Evolutionary conservation across 2,329 filamentous ascomycete genomes (phyloP).

Genomic region (Ophiocordyceps camponoti-floridani): DNA sequence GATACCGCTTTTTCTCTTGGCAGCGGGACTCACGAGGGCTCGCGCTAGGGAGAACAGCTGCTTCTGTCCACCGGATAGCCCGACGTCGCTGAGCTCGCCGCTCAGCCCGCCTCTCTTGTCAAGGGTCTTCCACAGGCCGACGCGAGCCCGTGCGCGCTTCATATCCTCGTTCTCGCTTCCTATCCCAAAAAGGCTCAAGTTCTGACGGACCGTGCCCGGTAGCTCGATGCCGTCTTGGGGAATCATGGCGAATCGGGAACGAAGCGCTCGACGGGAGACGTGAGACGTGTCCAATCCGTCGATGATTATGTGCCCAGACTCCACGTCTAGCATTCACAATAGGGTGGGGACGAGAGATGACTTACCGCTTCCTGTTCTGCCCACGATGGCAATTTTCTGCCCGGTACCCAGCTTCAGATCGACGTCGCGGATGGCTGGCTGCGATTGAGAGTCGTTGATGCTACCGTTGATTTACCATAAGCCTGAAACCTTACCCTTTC

Average conservation of each 20-base stretch:
- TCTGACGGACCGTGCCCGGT: constrained; percentile 24
- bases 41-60: constrained; percentile 30
- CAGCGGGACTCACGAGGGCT: constrained; percentile 16
- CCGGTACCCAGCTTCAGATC: constrained; percentile 13
- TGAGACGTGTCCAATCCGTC: constrained; percentile 22
- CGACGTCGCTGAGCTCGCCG: constrained; percentile 11
- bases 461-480: background rate
- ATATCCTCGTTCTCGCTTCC: constrained; percentile 24
- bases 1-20: constrained; percentile 13
- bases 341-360: constrained; percentile 24
- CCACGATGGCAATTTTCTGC: constrained; percentile 23
- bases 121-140: constrained; percentile 24
- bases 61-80: constrained; percentile 26
- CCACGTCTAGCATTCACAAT: constrained; percentile 27
- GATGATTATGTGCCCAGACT: constrained; percentile 22
- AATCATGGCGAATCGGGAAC: constrained; percentile 19
- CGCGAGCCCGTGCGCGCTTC: constrained; percentile 22
- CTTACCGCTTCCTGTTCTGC: constrained; percentile 22
- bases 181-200: constrained; percentile 17
- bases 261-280: constrained; percentile 10
- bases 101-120: constrained; percentile 18
- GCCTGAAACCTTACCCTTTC: background rate
- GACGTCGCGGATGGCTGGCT: constrained; percentile 9
- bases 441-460: background rate
- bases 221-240: constrained; percentile 30